Evolutionary conservation across 1,284 basidiomycete species (phyloP), one percentile per base, ranked within the genome.

Genomic region (Fereydounia khargensis): DNA sequence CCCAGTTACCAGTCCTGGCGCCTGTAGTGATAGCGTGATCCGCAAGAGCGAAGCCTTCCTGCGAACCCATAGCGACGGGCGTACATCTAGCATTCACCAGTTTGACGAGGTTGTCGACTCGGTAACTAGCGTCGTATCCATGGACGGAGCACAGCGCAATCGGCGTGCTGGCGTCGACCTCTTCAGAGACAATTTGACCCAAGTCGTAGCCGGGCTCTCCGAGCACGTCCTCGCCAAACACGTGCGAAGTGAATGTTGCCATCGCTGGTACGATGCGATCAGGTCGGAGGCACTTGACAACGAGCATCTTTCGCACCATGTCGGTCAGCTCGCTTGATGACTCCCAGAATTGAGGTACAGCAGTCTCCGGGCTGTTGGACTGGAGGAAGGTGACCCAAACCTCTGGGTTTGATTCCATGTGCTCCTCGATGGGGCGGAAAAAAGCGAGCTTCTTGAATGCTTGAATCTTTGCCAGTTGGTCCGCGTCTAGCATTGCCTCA

Each of bases 281-380:
- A 11, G 91, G 90, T 22, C 91, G 83, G 69, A 94, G 80, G 74
- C 89, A 91, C 76, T 92, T 92, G 77, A 95, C 81, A 47, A 95
- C 79, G 20, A 91, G 79, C 59, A 90, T 80, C 14, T 82, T 81
- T 23, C 89, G 86, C 39, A 91, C 81, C 8, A 86, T 84, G 56
- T 86, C 83, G 24, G 85, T 78, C 41, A 85, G 35, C 5, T 51
- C 49, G 32, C 35, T 85, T 21, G 69, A 69, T 65, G 39, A 73
- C 68, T 50, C 35, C 89, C 90, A 94, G 39, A 54, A 87, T 82
- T 40, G 41, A 1, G 78, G 91, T 13, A 91, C 83, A 4, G 73
- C 76, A 8, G 77, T 76, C 76, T 96, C 94, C 0, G 92, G 91
- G 38, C 78, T 81, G 37, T 76, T 78, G 0, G 88, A 84, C 38